Base-by-base conservation (phyloP, 176 grass and related monocot species). In the Alloteropsis semialata region DNA sequence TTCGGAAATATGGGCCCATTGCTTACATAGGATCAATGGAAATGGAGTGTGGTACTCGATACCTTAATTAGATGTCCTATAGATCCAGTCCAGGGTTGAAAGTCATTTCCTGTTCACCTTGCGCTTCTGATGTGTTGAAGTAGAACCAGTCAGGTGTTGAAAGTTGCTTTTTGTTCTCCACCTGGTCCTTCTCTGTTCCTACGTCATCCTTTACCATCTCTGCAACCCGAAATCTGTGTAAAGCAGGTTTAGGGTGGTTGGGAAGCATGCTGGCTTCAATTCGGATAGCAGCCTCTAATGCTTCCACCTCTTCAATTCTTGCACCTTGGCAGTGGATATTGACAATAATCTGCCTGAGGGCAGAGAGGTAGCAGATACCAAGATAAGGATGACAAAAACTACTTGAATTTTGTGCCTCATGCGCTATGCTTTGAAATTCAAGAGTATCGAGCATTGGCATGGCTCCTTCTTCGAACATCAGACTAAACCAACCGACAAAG, bases 381-480 rank as follows among this genome's bases (percentile, higher is more conserved):
- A 70, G 6, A 56, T 85, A 77, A 45, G 43, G 71, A 71, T 33
- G n/a, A 30, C 9, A 11, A 55, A 65, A 10, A 51, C 10, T 12
- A 29, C 63, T 48, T 19, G 29, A 22, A 48, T 22, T 7, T 8
- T 55, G 65, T 19, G 14, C n/a, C 38, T 71, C 72, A 9, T 65
- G 82, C 3, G 32, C 88, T 56, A 71, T 45, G 0, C 82, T 81
- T 70, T 82, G 45, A 65, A 86, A 81, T 13, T 81, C 72, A 39
- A 89, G 77, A 39, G 28, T 16, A 41, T 86, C 78, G 5, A 89
- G 82, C 65, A 46, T 54, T 56, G 83, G 82, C 73, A 85, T 64
- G 28, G 88, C 83, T 82, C 82, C 78, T 65, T 30, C 82, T 8
- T 36, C 48, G 5, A 89, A 89, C 22, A 48, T 19, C 36, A 85